Percentiles rank a stretch among this genome's conserved stretches.
These are phyloP conservation scores for Coemansia sp. DNA, from an alignment of 192 early-diverging fungal genomes.

Conservation along the genomic window DNA sequence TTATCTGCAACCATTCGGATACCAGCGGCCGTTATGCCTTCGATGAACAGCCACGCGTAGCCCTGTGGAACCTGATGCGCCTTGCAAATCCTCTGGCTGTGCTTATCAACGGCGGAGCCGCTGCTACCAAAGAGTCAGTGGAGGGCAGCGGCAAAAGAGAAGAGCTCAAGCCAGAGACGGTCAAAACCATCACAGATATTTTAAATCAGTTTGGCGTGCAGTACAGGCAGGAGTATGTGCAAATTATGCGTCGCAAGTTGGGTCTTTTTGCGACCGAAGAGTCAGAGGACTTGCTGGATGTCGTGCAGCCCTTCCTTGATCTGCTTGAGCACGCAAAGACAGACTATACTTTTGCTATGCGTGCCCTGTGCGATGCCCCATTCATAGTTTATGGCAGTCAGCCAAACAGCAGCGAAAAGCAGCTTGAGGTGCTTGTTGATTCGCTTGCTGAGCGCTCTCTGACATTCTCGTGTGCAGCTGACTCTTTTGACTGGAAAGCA, in stretches of 20 bases:
- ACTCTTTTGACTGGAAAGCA: slow-evolving; percentile 8
- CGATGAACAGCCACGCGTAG: slow-evolving; percentile 74
- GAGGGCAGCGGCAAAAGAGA: slow-evolving; percentile 2
- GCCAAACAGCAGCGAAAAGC: slow-evolving; percentile 9
- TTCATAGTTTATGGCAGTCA: slow-evolving; percentile 22
- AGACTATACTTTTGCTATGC: slow-evolving; percentile 78
- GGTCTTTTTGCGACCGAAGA: slow-evolving; percentile 35
- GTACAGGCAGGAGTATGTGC: slow-evolving; percentile 50
- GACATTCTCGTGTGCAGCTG: slow-evolving; percentile 10
- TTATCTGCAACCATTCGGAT: slow-evolving; percentile 82
- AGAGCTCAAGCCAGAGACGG: slow-evolving; percentile 18
- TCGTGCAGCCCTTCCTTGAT: slow-evolving; percentile 68
- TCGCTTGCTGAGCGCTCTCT: slow-evolving; percentile 18
- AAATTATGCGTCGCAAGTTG: slow-evolving; percentile 66
- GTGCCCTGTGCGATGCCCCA: slow-evolving; percentile 61
- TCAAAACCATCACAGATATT: slow-evolving; percentile 41
- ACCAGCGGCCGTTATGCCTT: slow-evolving; percentile 73
- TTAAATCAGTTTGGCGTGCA: slow-evolving; percentile 58
- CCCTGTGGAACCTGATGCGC: slow-evolving; percentile 75
- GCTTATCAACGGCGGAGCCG: slow-evolving; percentile 62
- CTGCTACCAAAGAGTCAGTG: slow-evolving; percentile 13
- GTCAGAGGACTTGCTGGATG: slow-evolving; percentile 57
- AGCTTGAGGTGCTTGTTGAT: slow-evolving; percentile 24
- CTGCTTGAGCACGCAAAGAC: slow-evolving; percentile 62
- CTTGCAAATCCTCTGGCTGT: slow-evolving; percentile 67